Base-by-base conservation (phyloP, 2,329 filamentous ascomycete species). In the Hypoxylon sp. region DNA sequence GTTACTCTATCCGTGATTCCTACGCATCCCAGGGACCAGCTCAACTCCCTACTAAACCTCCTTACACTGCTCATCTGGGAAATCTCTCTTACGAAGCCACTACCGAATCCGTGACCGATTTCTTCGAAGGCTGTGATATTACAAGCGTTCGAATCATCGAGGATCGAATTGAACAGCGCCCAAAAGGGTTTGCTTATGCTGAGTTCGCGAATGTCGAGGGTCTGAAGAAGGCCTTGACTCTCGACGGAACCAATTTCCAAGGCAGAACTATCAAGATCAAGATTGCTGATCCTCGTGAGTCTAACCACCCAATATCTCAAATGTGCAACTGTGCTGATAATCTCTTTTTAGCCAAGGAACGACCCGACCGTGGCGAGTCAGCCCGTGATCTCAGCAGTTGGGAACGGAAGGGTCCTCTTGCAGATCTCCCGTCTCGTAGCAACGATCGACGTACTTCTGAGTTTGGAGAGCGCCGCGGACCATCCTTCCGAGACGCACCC, bases 111-210 rank as follows among this genome's bases (percentile, higher is more conserved):
- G 90, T 99, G 69, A 89, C 86, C 73, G 91, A 94, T 55, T 96
- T 98, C 77, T 97, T 99, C 77, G 82, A 85, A 55, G 92, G 86
- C 61, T 97, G 95, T 79, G 87, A 93, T 70, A 90, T 97, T 73
- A 91, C 91, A 71, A 97, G 89, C 78, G 93, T 99, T 71, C 92
- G 96, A 75, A 94, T 99, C 74, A 97, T 99, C 70, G 95, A 97
- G 83, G 96, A 99, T 81, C 96, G 95, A 77, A 86, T 97, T 79
- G 91, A 96, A 77, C 89, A 91, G 80, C 94, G 94, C 76, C 96
- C 96, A 71, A 99, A 99, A 85, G 96, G 96, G 51, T 99, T 99
- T 75, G 96, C 95, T 67, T 99, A 99, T 79, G 95, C 97, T 71
- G 96, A 99, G 80, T 99, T 99, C 76, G 89, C 86, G 71, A 90